These are phyloP conservation scores for Leccinum truebloodii DNA, from an alignment of 768 basidiomycete genomes.

Conservation along the genomic window DNA sequence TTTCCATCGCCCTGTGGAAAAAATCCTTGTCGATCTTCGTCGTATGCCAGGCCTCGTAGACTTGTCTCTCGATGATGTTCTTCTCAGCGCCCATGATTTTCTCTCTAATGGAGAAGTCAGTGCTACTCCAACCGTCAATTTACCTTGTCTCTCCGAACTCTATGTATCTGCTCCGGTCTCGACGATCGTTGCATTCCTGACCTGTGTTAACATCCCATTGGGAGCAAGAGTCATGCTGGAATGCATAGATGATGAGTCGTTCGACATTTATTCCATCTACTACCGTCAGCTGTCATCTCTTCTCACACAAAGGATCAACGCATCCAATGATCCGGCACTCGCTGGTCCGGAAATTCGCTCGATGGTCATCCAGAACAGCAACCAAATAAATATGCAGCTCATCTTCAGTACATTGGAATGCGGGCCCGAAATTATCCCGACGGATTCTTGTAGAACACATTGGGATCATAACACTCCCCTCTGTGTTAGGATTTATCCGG, in stretches of 20 bases:
- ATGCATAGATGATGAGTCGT: too few species aligned
- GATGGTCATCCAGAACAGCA: background rate
- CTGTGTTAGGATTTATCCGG: too few species aligned
- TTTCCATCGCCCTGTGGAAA: too few species aligned
- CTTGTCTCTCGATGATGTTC: fast-evolving
- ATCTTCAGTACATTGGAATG: background rate
- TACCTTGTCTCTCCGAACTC: background rate
- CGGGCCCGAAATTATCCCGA: background rate
- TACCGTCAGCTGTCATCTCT: background rate
- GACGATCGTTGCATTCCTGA: background rate
- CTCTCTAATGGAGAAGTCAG: background rate
- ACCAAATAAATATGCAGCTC: background rate
- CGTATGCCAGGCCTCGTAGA: background rate
- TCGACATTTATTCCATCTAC: background rate
- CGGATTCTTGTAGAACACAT: too few species aligned
- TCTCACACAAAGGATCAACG: background rate
- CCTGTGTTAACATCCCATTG: background rate
- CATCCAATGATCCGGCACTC: background rate
- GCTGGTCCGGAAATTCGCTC: background rate
- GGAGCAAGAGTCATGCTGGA: background rate
- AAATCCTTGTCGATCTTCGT: background rate
- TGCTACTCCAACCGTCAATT: background rate
- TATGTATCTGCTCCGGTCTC: background rate
- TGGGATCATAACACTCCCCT: too few species aligned
- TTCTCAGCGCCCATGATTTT: background rate